phyloP scores from a whole-genome alignment of 352 stramenopile genomes.

The Phytophthora niederhauseri region DNA sequence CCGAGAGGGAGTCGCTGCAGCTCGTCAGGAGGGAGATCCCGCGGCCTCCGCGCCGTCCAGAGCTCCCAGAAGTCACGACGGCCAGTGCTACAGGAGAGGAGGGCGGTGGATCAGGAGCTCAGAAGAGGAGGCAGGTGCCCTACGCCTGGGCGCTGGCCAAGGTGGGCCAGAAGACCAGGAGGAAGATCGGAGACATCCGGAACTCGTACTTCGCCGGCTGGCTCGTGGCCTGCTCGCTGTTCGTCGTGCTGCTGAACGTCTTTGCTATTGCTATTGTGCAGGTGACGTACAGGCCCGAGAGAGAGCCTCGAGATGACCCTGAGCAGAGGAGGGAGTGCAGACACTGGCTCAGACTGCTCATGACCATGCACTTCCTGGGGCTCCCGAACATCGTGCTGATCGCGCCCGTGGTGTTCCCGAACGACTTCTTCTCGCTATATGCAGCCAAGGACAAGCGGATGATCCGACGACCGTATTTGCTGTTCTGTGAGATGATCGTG shows the following conservation, averaged over 20 bases:
- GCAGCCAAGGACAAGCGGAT: constrained; percentile 58
- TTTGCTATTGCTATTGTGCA: constrained; percentile 48
- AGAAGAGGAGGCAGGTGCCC: constrained; percentile 10
- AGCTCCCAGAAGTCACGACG: constrained; percentile 2
- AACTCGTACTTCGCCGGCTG: constrained; percentile 81
- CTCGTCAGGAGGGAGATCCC: constrained; percentile 24
- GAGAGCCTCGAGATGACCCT: constrained; percentile 16
- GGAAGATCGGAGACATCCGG: constrained; percentile 47
- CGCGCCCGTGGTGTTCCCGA: constrained; percentile 63
- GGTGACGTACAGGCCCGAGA: constrained; percentile 31
- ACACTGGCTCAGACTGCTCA: constrained; percentile 46
- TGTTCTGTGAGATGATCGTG: constrained; percentile 73
- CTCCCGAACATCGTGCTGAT: constrained; percentile 64
- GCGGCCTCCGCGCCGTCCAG: constrained; percentile 15
- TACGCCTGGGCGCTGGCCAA: constrained; percentile 40
- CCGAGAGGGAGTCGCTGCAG: constrained; percentile 13
- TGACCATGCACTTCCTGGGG: constrained; percentile 54
- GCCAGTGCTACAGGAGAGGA: constrained; percentile 4
- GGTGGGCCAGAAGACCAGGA: constrained; percentile 33
- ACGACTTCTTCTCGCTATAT: constrained; percentile 58
- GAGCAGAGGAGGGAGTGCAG: constrained; percentile 24
- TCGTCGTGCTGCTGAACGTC: constrained; percentile 50
- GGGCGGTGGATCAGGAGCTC: background rate
- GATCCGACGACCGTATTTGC: constrained; percentile 66
- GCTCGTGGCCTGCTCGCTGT: constrained; percentile 65